Evolutionary conservation across 2,329 filamentous ascomycete genomes (phyloP).

Genomic region (Tolypocladium cylindrosporum): DNA sequence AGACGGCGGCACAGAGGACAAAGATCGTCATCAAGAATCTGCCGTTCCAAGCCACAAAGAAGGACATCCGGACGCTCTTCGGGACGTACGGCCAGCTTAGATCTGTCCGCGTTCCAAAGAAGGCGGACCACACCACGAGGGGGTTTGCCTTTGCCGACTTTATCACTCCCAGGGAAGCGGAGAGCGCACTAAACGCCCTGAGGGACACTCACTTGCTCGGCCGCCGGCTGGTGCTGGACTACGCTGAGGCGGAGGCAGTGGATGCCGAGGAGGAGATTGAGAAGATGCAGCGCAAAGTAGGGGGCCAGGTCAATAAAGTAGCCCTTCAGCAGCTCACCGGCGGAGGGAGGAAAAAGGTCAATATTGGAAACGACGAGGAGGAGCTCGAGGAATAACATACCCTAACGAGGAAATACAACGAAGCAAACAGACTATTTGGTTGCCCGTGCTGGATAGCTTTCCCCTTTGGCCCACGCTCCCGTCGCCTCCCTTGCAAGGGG

Average conservation of each 20-base stretch:
- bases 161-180: conserved; percentile 78
- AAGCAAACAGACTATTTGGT: conserved; percentile 9
- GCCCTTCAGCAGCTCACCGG: conserved; percentile 81
- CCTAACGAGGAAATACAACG: conserved; percentile 1
- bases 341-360: conserved; percentile 78
- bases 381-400: conserved; percentile 30
- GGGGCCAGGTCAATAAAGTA: conserved; percentile 81
- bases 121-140: conserved; percentile 79
- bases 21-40: conserved; percentile 98
- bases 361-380: conserved; percentile 63
- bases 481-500: conserved; percentile 8
- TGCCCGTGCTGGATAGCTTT: conserved; percentile 4
- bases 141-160: conserved; percentile 98
- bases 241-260: conserved; percentile 76
- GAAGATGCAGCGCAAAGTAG: conserved; percentile 94
- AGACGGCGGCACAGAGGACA: conserved; percentile 63
- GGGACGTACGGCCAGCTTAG: conserved; percentile 85
- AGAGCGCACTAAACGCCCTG: conserved; percentile 82
- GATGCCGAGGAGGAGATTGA: conserved; percentile 94
- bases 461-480: conserved; percentile 4
- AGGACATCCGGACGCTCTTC: conserved; percentile 79
- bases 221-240: conserved; percentile 81
- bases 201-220: conserved; percentile 90
- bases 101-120: conserved; percentile 88
- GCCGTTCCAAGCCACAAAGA: conserved; percentile 90